Conservation (phyloP, 306 rosid species). For the Notholithocarpus densiflorus region DNA sequence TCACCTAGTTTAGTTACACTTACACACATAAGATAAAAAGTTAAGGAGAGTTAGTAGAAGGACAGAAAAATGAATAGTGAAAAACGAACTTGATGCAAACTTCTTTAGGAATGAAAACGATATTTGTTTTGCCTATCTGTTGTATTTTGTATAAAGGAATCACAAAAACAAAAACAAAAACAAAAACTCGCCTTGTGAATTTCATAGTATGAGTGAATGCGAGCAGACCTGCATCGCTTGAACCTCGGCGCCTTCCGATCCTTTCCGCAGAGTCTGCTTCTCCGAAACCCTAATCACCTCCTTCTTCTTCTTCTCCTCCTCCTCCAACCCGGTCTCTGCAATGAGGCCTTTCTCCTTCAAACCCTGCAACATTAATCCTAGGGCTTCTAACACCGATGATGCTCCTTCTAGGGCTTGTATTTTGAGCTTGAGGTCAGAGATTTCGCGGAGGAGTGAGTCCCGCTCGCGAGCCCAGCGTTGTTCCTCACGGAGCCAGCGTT, state of each 20-base stretch:
- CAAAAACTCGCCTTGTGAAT: slow-evolving; percentile 52
- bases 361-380: slow-evolving; percentile 43
- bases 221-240: slow-evolving; percentile 77
- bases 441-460: slow-evolving; percentile 59
- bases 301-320: slow-evolving; percentile 31
- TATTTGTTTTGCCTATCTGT: no score
- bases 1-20: no score
- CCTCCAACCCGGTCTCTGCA: slow-evolving; percentile 55
- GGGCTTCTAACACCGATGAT: slow-evolving; percentile 42
- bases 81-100: no score
- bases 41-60: no score
- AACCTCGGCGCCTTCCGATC: slow-evolving; percentile 84
- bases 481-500: slow-evolving; percentile 85
- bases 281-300: slow-evolving; percentile 30
- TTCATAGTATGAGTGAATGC: slow-evolving; percentile 30
- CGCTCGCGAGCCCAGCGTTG: slow-evolving; percentile 73
- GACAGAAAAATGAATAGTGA: no score
- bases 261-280: slow-evolving; percentile 41
- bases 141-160: no score
- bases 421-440: slow-evolving; percentile 58
- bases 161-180: background rate
- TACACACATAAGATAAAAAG: no score
- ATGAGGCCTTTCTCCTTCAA: slow-evolving; percentile 65
- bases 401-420: slow-evolving; percentile 53
- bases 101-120: no score